Evolutionary conservation across 257 asterid species (phyloP).

Genomic region (Rhazya stricta): DNA sequence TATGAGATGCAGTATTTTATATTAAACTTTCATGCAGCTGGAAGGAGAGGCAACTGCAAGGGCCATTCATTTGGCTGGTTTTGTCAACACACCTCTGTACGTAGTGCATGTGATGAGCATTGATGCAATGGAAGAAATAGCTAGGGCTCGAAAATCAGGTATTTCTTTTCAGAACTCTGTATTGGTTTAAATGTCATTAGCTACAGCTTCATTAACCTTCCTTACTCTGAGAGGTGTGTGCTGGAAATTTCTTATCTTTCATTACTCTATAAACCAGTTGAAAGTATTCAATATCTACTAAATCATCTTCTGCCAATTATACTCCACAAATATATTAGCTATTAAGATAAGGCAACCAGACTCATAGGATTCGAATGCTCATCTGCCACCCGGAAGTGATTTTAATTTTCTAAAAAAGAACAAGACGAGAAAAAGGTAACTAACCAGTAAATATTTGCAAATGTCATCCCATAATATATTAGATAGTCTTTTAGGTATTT

Average conservation of each 20-base stretch:
- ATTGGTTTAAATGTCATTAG: background rate
- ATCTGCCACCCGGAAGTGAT: background rate
- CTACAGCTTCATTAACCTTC: background rate
- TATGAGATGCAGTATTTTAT: no score
- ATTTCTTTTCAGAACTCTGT: background rate
- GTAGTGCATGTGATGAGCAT: slow-evolving; percentile 99
- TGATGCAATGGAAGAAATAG: slow-evolving; percentile 96
- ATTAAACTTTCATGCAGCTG: slow-evolving; percentile 44
- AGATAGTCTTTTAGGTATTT: background rate
- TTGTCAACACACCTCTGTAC: slow-evolving; percentile 85
- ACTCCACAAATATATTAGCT: background rate
- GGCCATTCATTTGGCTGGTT: slow-evolving; percentile 89
- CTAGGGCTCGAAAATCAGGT: slow-evolving; percentile 96
- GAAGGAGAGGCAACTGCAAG: slow-evolving; percentile 98
- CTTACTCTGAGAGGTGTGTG: no score
- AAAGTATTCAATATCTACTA: background rate
- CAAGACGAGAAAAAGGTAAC: background rate
- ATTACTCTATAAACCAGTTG: background rate
- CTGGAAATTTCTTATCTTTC: background rate
- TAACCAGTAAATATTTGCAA: background rate
- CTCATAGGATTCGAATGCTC: background rate
- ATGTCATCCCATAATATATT: background rate
- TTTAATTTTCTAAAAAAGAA: background rate
- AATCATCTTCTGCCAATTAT: background rate
- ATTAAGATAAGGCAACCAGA: background rate